phyloP scores from a whole-genome alignment of 169 alveolate species.

The Theileria annulata region DNA sequence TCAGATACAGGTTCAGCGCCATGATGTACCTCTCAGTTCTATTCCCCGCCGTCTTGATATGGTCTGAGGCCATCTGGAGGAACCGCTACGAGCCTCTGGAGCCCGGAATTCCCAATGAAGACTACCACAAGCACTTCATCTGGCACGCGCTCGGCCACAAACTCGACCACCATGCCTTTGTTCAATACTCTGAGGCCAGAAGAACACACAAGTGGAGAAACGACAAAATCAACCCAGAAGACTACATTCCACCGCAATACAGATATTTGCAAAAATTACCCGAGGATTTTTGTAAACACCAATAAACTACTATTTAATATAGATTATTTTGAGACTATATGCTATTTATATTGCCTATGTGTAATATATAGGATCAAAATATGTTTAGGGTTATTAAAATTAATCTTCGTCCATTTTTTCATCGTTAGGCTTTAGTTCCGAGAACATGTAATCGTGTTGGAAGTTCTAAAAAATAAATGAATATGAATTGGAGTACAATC shows the following conservation, averaged over 20 bases:
- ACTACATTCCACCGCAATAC: conserved; percentile 84
- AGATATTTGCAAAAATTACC: conserved; percentile 57
- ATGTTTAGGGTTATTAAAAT: background rate
- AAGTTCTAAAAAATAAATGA: conserved; percentile 68
- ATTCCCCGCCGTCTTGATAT: conserved; percentile 48
- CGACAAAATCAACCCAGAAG: conserved; percentile 80
- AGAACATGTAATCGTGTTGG: conserved; percentile 89
- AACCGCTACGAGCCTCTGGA: conserved; percentile 76
- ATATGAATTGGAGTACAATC: conserved; percentile 14
- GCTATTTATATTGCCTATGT: background rate
- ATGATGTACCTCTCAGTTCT: conserved; percentile 48
- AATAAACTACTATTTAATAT: too few relatives aligned
- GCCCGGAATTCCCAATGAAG: conserved; percentile 73
- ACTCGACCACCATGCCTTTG: conserved; percentile 84
- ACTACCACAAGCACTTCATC: conserved; percentile 71
- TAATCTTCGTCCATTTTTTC: conserved; percentile 25
- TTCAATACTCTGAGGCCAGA: conserved; percentile 84
- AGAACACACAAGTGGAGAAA: conserved; percentile 83
- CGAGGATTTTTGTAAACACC: background rate
- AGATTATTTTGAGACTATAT: too few relatives aligned
- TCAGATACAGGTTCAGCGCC: conserved; percentile 53
- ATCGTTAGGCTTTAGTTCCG: conserved; percentile 66
- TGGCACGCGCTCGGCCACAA: conserved; percentile 84
- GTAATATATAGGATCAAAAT: background rate
- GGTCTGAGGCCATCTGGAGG: conserved; percentile 66